Evolutionary conservation across 1,139 yeast genomes (phyloP).

Genomic region (Blastobotrys elegans): DNA sequence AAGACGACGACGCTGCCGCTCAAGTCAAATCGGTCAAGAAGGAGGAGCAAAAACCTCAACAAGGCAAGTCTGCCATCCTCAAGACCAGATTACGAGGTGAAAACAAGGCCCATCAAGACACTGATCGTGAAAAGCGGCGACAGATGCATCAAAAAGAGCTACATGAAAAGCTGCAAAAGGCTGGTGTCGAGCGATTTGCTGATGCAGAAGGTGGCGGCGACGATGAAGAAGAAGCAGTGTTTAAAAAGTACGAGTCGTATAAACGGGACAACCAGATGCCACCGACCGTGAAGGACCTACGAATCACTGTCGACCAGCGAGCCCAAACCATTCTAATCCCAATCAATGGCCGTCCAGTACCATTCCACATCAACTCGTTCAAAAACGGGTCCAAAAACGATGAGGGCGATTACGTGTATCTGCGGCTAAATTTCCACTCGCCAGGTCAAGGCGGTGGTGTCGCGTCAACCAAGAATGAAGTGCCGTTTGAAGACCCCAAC

Average conservation of each 20-base stretch:
- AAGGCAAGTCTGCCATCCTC: constrained; percentile 40
- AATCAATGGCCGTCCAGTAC: constrained; percentile 93
- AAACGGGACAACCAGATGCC: constrained; percentile 92
- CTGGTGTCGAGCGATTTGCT: constrained; percentile 48
- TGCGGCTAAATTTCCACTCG: constrained; percentile 86
- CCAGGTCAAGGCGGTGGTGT: constrained; percentile 85
- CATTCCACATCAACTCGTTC: constrained; percentile 91
- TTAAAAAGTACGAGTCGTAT: constrained; percentile 91
- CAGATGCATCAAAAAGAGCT: constrained; percentile 77
- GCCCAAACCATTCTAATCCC: constrained; percentile 88
- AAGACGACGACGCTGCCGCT: constrained; percentile 61
- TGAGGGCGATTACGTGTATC: constrained; percentile 90
- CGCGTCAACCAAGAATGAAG: constrained; percentile 65
- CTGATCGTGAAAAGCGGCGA: constrained; percentile 75
- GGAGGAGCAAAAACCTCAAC: constrained; percentile 4
- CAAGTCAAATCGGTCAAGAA: background rate
- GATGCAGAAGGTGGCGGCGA: constrained; percentile 49
- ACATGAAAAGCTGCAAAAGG: constrained; percentile 80
- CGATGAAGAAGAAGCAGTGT: constrained; percentile 65
- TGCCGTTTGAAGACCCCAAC: constrained; percentile 89
- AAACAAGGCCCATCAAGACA: constrained; percentile 59
- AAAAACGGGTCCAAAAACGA: constrained; percentile 94
- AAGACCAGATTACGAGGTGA: constrained; percentile 81
- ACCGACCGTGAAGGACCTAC: constrained; percentile 69
- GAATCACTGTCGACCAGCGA: constrained; percentile 81